Evolutionary conservation across 768 basidiomycete species (phyloP).

Genomic region (Amanita muscaria): DNA sequence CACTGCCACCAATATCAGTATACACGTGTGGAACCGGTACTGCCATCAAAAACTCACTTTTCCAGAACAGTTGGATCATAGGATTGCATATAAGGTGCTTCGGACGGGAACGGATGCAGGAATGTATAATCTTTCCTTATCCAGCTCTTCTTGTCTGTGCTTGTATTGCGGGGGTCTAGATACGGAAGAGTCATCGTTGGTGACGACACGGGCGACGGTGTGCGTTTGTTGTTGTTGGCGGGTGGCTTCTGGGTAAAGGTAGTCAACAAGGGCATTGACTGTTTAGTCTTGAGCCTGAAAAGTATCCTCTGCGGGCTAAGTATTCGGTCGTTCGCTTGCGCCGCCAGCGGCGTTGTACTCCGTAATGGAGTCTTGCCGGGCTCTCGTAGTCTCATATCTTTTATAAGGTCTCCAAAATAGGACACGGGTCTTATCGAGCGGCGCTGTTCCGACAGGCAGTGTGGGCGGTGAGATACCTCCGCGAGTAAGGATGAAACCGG

Average conservation of each 20-base stretch:
- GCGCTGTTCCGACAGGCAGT: neutral
- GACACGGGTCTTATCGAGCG: neutral
- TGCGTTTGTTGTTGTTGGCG: slow-evolving; percentile 9
- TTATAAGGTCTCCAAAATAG: neutral
- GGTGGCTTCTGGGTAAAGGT: slow-evolving; percentile 3
- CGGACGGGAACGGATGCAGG: slow-evolving; percentile 42
- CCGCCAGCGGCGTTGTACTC: slow-evolving; percentile 4
- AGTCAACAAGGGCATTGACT: slow-evolving; percentile 29
- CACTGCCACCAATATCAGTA: slow-evolving; percentile 32
- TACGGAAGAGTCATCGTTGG: neutral
- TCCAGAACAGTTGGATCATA: slow-evolving; percentile 50
- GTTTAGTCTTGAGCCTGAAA: slow-evolving; percentile 25
- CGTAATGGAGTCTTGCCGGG: slow-evolving; percentile 9
- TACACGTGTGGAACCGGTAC: no score
- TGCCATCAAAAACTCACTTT: slow-evolving; percentile 52
- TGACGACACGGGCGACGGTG: slow-evolving; percentile 7
- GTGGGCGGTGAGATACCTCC: slow-evolving; percentile 19
- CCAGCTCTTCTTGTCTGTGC: slow-evolving; percentile 28
- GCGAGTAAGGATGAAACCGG: slow-evolving; percentile 35
- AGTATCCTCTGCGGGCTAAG: neutral
- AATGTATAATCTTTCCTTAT: slow-evolving; percentile 36
- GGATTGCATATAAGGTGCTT: slow-evolving; percentile 57
- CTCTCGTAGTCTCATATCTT: neutral
- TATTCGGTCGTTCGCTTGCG: neutral
- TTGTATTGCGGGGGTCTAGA: neutral